Percentiles rank a stretch among this genome's conserved stretches.
phyloP scores from a whole-genome alignment of 345 rosid species.

The Balakata baccata region DNA sequence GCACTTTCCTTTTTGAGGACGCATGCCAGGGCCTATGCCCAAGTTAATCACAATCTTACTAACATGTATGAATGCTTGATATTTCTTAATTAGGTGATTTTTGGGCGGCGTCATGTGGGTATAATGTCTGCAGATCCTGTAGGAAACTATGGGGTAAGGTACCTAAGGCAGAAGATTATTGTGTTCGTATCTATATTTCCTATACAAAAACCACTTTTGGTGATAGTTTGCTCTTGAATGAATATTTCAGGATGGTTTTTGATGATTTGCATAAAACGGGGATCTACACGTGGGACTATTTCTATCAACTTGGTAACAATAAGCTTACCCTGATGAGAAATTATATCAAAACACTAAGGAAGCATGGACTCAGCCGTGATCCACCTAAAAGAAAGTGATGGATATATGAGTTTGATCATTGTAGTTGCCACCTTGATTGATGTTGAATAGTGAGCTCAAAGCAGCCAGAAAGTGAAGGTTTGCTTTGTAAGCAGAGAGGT shows the following conservation, averaged over 20 bases:
- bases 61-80: not conserved
- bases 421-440: not conserved
- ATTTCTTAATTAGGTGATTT: constrained; percentile 60
- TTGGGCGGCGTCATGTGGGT: constrained; percentile 84
- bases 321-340: constrained; percentile 77
- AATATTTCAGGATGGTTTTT: constrained; percentile 61
- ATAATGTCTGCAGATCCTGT: constrained; percentile 93
- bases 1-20: not conserved
- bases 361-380: constrained; percentile 85
- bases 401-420: not conserved
- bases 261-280: constrained; percentile 96
- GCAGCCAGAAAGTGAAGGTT: not conserved
- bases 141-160: constrained; percentile 98
- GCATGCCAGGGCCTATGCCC: not conserved
- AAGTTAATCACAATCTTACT: not conserved
- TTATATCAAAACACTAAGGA: constrained; percentile 70
- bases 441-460: not conserved
- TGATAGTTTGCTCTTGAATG: constrained; percentile 1
- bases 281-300: constrained; percentile 88
- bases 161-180: constrained; percentile 19
- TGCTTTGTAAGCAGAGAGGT: not conserved
- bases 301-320: constrained; percentile 73
- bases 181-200: not conserved
- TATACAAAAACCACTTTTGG: not conserved
- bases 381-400: constrained; percentile 51